Base-by-base conservation (phyloP, 2,329 filamentous ascomycete genomes). In the Colletotrichum chrysophilum region DNA sequence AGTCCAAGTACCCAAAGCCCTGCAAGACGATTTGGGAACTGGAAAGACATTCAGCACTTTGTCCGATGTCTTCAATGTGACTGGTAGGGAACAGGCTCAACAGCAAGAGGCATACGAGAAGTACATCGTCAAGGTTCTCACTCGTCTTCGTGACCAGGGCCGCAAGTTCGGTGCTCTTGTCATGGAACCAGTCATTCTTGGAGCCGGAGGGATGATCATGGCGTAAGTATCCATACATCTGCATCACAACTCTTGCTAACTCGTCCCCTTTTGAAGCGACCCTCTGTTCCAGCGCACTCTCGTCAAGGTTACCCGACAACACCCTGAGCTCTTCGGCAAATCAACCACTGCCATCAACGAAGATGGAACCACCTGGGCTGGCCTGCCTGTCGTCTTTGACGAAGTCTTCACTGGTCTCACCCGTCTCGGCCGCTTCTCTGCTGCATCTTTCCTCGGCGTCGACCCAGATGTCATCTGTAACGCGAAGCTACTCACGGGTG, bases 391-490 rank as follows among this genome's bases (percentile, higher is more conserved):
- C 52, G 88, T 97, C 78, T 95, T 95, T 78, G 95, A 98, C 81
- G 95, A 97, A 82, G 95, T 97, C 43, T 97, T 98, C 84, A 96
- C 95, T 0, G 95, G 95, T 2, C 87, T 97, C 6, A 96, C 96
- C 82, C 94, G 95, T 14, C 91, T 98, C 1, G 95, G 95, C 3
- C 91, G 92, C 52, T 92, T 93, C 80, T 92, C 91, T 2, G 89
- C 94, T 0, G 91, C 94, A 0, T 93, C 92, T 0, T 94, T 96
- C 82, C 89, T 97, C 4, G 87, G 87, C 7, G 85, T 91, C 0
- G 84, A 94, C 36, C 90, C 95, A 0, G 95, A 97, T 79, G 93
- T 97, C 62, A 92, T 93, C 0, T 93, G 96, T 0, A 93, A 97
- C 80, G 95, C 95, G 7, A 97, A 98, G 82, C 89, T 97, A 1